These are phyloP conservation scores for Penicillium macrosclerotiorum DNA, from an alignment of 495 filamentous ascomycete species.

Conservation along the genomic window DNA sequence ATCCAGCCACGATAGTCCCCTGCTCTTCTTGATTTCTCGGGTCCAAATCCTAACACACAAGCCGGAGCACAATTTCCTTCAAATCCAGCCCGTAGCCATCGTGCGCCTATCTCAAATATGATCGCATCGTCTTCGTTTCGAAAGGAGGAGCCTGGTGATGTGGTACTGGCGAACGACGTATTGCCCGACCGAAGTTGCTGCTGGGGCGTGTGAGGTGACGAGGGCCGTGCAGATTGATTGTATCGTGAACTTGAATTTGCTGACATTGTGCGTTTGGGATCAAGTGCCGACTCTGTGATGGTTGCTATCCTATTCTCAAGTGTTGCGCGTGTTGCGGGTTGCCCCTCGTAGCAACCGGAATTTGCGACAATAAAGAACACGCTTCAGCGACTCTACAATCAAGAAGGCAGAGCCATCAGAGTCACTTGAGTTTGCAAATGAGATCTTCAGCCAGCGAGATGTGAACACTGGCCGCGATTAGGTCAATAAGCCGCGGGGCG, in stretches of 20 bases:
- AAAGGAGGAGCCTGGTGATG: conserved; percentile 66
- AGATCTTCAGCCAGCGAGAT: background rate
- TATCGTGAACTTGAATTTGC: conserved; percentile 30
- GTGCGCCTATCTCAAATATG: conserved; percentile 77
- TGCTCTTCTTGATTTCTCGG: conserved; percentile 69
- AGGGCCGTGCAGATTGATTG: conserved; percentile 28
- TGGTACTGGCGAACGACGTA: conserved; percentile 58
- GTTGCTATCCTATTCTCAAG: conserved; percentile 12
- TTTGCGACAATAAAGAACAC: conserved; percentile 3
- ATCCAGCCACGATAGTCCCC: conserved; percentile 81
- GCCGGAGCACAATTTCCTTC: conserved; percentile 75
- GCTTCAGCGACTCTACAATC: conserved; percentile 5
- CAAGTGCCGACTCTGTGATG: conserved; percentile 5
- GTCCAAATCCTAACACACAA: conserved; percentile 68
- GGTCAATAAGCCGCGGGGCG: too few species aligned
- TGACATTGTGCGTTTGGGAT: conserved; percentile 17
- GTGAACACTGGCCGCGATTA: background rate
- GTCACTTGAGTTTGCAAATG: background rate
- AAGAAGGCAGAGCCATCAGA: conserved; percentile 11
- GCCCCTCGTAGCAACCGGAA: conserved; percentile 16
- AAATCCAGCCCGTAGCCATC: conserved; percentile 80
- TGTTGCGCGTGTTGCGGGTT: conserved; percentile 7
- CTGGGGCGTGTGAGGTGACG: conserved; percentile 38
- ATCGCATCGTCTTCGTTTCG: conserved; percentile 82
- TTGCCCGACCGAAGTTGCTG: conserved; percentile 37